Conservation (phyloP, 306 rosid genomes). For the Arachis hypogaea region DNA sequence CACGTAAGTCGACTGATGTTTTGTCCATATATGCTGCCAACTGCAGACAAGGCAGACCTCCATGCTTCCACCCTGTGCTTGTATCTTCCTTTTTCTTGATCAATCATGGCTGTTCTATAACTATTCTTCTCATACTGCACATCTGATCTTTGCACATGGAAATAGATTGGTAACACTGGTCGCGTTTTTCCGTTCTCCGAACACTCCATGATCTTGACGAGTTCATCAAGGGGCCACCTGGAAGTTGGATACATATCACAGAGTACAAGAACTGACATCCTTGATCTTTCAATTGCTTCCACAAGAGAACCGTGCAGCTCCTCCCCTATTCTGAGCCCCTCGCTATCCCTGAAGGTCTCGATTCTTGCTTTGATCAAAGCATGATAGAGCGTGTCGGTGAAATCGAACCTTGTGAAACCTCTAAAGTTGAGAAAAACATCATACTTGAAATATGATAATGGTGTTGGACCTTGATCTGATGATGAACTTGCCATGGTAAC, state of each 20-base stretch:
- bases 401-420: background rate
- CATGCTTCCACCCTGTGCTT: too few species aligned
- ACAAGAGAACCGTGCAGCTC: background rate
- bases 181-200: too few species aligned
- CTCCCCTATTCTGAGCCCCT: background rate
- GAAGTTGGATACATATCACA: background rate
- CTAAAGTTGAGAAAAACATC: background rate
- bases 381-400: background rate
- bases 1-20: too few species aligned
- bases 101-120: too few species aligned
- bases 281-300: background rate
- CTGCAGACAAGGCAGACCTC: too few species aligned
- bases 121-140: too few species aligned
- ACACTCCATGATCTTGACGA: background rate
- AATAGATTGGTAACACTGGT: too few species aligned
- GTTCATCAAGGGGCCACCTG: background rate
- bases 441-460: background rate
- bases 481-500: too few species aligned
- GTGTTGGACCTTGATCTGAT: background rate
- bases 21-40: too few species aligned
- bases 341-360: background rate
- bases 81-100: background rate
- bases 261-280: background rate
- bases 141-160: too few species aligned
- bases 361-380: background rate